Conservation (phyloP, 441 rosid genomes). For the Rhodomyrtus psidioides region DNA sequence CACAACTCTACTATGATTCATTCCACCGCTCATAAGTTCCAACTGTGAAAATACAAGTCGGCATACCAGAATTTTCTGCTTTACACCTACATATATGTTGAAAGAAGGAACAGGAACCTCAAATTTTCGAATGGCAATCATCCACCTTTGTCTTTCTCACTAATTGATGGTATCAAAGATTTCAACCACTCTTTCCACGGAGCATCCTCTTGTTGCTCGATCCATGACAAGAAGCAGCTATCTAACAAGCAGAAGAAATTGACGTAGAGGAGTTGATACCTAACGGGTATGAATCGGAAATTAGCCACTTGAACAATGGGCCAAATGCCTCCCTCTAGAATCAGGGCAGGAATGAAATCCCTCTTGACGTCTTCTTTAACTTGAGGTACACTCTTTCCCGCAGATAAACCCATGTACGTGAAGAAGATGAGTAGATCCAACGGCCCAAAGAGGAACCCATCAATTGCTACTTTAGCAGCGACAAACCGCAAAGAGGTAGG, state of each 20-base stretch:
- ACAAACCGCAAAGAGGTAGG: conserved; percentile 72
- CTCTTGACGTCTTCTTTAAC: conserved; percentile 89
- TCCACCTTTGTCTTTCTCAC: conserved; percentile 40
- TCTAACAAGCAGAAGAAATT: conserved; percentile 89
- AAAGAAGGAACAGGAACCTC: not conserved
- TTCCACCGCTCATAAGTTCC: not conserved
- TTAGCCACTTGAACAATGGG: conserved; percentile 84
- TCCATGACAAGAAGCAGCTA: conserved; percentile 86
- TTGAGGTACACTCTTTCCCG: conserved; percentile 59
- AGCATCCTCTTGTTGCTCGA: conserved; percentile 94
- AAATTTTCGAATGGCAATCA: conserved; percentile 13
- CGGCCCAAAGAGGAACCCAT: conserved; percentile 85
- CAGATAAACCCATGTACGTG: conserved; percentile 83
- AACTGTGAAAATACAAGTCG: not conserved
- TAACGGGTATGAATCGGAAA: conserved; percentile 80
- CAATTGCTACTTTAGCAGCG: conserved; percentile 83
- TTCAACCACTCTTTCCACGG: conserved; percentile 90
- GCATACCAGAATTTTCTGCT: not conserved
- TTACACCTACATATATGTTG: not conserved
- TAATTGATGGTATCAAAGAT: conserved; percentile 42
- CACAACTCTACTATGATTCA: not conserved
- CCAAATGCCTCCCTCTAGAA: conserved; percentile 87
- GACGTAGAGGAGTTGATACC: conserved; percentile 93
- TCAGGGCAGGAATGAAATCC: conserved; percentile 88
- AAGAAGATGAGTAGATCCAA: conserved; percentile 79